Base-by-base conservation (phyloP, 2,329 filamentous ascomycete species). In the Claviceps cyperi region DNA sequence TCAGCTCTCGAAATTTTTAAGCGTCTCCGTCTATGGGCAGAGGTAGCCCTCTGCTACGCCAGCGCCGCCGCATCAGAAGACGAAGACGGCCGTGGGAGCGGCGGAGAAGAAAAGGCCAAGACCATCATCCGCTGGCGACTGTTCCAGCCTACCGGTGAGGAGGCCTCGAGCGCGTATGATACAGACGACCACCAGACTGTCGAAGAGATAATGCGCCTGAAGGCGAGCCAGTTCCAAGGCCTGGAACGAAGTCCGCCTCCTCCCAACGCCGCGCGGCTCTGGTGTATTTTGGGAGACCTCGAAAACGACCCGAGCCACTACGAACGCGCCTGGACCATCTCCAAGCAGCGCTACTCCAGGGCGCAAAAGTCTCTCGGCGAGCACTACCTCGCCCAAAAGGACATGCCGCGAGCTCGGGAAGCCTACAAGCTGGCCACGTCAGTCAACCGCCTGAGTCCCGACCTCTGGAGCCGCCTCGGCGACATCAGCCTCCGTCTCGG, bases 1-100 rank as follows among this genome's bases (percentile, higher is more conserved):
- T 94, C 90, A 0, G 92, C 92, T 0, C 76, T 98, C 1, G 92
- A 96, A 53, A 97, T 98, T 53, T 98, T 97, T 67, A 90, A 95
- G 67, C 78, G 92, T 3, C 70, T 98, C 17, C 82, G 89, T 51
- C 83, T 97, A 64, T 97, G 92, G 89, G 86, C 92, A 1, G 92
- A 98, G 67, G 88, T 90, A 4, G 91, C 92, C 0, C 74, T 98
- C 1, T 98, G 92, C 64, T 83, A 88, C 59, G 90, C 88, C 13
- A 74, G 68, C 62, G 73, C 64, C 44, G 77, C 69, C 19, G 71
- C 67, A 48, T 74, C 80, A 0, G 86, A 83, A 0, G 77, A 80
- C 48, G 69, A 72, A 51, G 69, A 67, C 48, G 79, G 67, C 2
- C 68, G 76, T 5, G 76, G 77, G 1, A 69, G 68, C 21, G 75